phyloP scores from a whole-genome alignment of 2,329 filamentous ascomycete genomes.

The Pseudogymnoascus sp. region DNA sequence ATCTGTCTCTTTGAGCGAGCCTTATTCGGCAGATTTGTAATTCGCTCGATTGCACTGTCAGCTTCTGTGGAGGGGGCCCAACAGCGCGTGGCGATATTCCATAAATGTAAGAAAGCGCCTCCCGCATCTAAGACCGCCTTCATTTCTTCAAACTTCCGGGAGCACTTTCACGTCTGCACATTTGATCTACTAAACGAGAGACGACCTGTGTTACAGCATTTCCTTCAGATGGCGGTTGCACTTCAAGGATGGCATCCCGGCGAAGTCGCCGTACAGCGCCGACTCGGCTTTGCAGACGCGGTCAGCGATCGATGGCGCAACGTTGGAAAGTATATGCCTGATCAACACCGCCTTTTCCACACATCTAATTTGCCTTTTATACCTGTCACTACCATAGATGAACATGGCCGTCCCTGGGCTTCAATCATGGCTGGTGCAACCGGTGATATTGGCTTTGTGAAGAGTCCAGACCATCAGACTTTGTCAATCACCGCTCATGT shows the following conservation, averaged over 20 bases:
- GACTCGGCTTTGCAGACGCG: slow-evolving; percentile 18
- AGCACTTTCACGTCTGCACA: too few species aligned
- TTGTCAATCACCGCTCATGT: not conserved
- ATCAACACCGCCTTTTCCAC: slow-evolving; percentile 20
- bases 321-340: slow-evolving; percentile 15
- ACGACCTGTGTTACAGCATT: too few species aligned
- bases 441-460: slow-evolving; percentile 18
- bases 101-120: too few species aligned
- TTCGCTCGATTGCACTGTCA: too few species aligned
- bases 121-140: too few species aligned
- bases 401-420: slow-evolving; percentile 18
- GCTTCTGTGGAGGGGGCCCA: too few species aligned
- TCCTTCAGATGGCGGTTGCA: slow-evolving; percentile 6
- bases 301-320: slow-evolving; percentile 15
- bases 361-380: slow-evolving; percentile 20
- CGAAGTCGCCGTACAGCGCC: slow-evolving; percentile 18
- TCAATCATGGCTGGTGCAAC: slow-evolving; percentile 17
- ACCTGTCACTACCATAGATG: slow-evolving; percentile 18
- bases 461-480: slow-evolving; percentile 12
- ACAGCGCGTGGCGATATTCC: too few species aligned
- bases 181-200: too few species aligned
- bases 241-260: slow-evolving; percentile 21
- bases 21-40: too few species aligned
- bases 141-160: too few species aligned
- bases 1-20: too few species aligned